phyloP scores from a whole-genome alignment of 805 yeast species.

The Hanseniaspora valbyensis region DNA sequence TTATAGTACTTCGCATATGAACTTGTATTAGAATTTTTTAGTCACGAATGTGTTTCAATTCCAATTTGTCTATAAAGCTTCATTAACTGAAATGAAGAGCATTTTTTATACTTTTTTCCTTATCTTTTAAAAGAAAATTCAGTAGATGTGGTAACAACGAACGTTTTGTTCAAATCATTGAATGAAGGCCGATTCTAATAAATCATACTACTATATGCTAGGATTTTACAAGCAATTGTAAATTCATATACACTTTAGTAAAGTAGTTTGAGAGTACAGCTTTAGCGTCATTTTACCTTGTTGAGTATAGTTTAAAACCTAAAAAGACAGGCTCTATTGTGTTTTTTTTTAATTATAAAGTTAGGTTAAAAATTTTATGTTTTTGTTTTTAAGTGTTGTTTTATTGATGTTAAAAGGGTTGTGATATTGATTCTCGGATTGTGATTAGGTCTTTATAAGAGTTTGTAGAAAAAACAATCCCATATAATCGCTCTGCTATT shows the following conservation, averaged over 20 bases:
- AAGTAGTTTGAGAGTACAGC: conserved; percentile 6
- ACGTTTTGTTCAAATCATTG: neutral
- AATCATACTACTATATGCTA: conserved; percentile 1
- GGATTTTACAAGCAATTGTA: neutral
- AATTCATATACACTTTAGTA: conserved; percentile 1
- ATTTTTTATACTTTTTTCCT: neutral
- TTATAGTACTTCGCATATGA: conserved; percentile 15
- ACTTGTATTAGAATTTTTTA: conserved; percentile 5
- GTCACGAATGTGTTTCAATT: neutral
- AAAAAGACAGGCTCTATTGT: neutral
- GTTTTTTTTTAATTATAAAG: neutral
- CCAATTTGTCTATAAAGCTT: neutral
- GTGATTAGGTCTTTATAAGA: neutral
- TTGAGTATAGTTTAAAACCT: neutral
- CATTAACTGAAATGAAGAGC: too few relatives aligned
- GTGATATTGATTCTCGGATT: conserved; percentile 5
- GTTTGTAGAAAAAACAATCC: conserved; percentile 26
- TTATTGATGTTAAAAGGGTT: neutral
- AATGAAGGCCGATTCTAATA: neutral
- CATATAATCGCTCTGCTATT: conserved; percentile 35
- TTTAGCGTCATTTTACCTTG: neutral
- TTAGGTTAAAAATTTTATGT: conserved; percentile 1
- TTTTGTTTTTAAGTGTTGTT: too few relatives aligned
- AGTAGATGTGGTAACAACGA: neutral
- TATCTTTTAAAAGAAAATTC: neutral